Evolutionary conservation across 139 green algal species (phyloP).

Genomic region (Nannochloris sp.): DNA sequence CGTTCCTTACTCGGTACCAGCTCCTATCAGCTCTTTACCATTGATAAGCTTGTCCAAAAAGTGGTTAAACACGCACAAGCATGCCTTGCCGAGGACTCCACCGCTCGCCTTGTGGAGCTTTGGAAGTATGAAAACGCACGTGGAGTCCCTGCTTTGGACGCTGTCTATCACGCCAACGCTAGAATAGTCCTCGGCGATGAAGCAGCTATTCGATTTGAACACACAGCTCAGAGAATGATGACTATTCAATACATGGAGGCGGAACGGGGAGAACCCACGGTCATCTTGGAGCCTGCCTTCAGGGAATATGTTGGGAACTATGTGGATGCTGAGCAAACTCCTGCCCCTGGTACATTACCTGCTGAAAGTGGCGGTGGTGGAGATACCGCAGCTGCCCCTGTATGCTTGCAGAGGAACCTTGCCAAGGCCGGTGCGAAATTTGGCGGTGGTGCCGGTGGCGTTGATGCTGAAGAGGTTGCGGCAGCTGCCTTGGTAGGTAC

Average conservation of each 20-base stretch:
- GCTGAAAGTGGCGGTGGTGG: conserved; percentile 9
- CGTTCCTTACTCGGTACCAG: conserved; percentile 49
- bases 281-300: conserved; percentile 48
- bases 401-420: conserved; percentile 52
- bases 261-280: neutral
- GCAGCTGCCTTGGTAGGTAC: conserved; percentile 22
- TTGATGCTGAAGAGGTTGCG: conserved; percentile 9
- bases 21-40: conserved; percentile 29
- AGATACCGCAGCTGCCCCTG: neutral
- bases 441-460: neutral
- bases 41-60: conserved; percentile 44
- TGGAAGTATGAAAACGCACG: conserved; percentile 69
- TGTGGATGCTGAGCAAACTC: conserved; percentile 25
- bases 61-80: conserved; percentile 77
- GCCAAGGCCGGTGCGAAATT: neutral
- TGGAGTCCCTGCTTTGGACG: conserved; percentile 20
- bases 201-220: conserved; percentile 53
- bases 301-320: conserved; percentile 66
- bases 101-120: conserved; percentile 56
- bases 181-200: conserved; percentile 73
- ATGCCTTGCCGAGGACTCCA: conserved; percentile 59
- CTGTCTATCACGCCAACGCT: conserved; percentile 68
- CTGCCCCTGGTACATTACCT: neutral
- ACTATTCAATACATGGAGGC: conserved; percentile 63
- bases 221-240: conserved; percentile 16